Evolutionary conservation across 768 basidiomycete genomes (phyloP), one percentile per base, ranked within the genome.

Genomic region (Chalciporus piperatus): DNA sequence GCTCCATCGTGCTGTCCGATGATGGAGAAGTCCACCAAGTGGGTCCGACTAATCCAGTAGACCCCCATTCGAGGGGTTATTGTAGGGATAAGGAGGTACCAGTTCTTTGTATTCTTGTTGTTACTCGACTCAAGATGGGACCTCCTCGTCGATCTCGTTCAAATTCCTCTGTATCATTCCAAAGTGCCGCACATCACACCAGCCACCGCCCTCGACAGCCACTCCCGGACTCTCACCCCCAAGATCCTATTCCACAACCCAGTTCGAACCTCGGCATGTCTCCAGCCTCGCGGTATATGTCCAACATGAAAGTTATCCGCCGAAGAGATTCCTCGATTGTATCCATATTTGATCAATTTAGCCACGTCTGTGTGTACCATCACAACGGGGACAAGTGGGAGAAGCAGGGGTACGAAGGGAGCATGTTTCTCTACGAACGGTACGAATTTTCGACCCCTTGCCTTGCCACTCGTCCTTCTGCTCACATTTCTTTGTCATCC

Each of bases 341-440:
- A 48, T 82, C 84, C 28, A 89, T 92, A 60, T 83, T 91, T 59
- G 90, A 93, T 72, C 88, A 91, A 61, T 91, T 92, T 75, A 88
- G 85, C 60, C 88, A 92, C 72, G 89, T 90, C 49, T 89, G 89
- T 71, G 74, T 90, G 48, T 90, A 91, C 60, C 83, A 87, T 63
- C 79, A 84, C 63, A 83, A 88, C 58, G 86, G 77, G 7, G 70
- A 78, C 60, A 84, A 82, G 63, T 93, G 90, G 90, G 82, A 84
- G 68, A 91, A 90, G 68, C 81, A 86, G 54, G 89, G 89, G 39
- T 87, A 70, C 64, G 90, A 93, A 66, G 91, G 90, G n/a, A 86
- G 81, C 70, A 89, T 92, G 83, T 92, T 93, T 71, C 74, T 93
- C 58, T 90, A 87, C 61, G 89, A 92, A 72, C 76, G 89, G 89